phyloP scores from a whole-genome alignment of 2,329 filamentous ascomycete species.

The Pseudogymnoascus sp. region DNA sequence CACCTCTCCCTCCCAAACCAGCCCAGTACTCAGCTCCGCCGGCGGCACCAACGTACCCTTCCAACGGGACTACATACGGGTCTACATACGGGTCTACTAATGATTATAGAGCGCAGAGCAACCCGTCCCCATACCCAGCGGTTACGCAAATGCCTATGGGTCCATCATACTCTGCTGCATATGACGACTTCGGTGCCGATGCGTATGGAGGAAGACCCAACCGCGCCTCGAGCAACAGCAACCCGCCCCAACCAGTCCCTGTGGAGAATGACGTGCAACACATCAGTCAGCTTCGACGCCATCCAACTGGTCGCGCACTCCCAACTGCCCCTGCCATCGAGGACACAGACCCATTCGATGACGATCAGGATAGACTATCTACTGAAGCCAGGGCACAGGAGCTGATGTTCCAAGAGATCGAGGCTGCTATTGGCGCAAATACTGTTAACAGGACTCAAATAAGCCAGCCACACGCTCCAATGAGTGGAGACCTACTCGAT shows the following conservation, averaged over 20 bases:
- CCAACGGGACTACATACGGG: constrained; percentile 25
- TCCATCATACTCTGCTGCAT: constrained; percentile 17
- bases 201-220: constrained; percentile 22
- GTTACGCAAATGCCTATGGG: constrained; percentile 15
- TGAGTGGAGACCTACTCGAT: constrained; percentile 43
- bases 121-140: constrained; percentile 22
- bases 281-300: constrained; percentile 24
- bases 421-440: constrained; percentile 27
- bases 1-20: constrained; percentile 23
- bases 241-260: constrained; percentile 16
- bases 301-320: constrained; percentile 30
- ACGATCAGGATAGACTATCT: constrained; percentile 23
- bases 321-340: constrained; percentile 29
- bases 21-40: constrained; percentile 23
- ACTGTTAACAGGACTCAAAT: not conserved
- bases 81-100: constrained; percentile 19
- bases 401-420: constrained; percentile 32
- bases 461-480: not conserved
- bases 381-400: constrained; percentile 29
- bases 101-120: constrained; percentile 23
- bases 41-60: constrained; percentile 22
- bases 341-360: constrained; percentile 19
- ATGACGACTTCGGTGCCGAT: constrained; percentile 18
- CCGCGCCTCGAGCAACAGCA: constrained; percentile 20
- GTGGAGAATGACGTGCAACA: constrained; percentile 15